Evolutionary conservation across 495 filamentous ascomycete species (phyloP), one percentile per base, ranked within the genome.

Genomic region (Penicillium antarcticum): DNA sequence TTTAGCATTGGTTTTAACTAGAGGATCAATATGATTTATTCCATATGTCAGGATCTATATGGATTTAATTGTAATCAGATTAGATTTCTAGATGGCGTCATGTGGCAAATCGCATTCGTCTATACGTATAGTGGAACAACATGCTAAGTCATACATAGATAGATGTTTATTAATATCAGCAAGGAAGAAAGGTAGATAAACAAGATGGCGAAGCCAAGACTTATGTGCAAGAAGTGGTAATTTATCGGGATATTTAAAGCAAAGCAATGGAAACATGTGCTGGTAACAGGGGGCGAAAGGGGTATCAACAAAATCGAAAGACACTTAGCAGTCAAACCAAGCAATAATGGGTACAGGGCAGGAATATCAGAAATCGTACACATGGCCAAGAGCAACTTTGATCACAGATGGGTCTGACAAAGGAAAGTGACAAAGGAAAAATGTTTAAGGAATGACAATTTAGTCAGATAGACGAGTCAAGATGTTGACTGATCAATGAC

Each of bases 261-360:
- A 51, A 56, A 10, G 43, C 46, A 46, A 18, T 32, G 34, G 5
- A 17, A 39, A 48, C 49, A 41, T 52, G 56, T 56, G 55, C 54
- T 52, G 18, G 17, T 65, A 68, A 64, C 51, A 70, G 42, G 57
- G 60, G 68, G 65, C 57, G 52, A 60, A 55, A 66, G 70, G 63
- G 71, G 71, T 74, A 74, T 74, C 71, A 74, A 72, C 69, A 68
- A 29, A 68, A 64, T 59, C 48, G 24, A 63, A 57, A 33, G 42
- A 46, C 33, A 42, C 51, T 54, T 38, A 46, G 51, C 57, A 52
- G 49, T 53, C 52, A 29, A 7, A 41, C 55, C 14, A 56, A 14
- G 46, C 38, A 43, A 49, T 37, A 40, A 42, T 42, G 23, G 31
- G 51, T 24, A 51, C 41, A 37, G 38, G 38, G 16, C 36, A 14